Evolutionary conservation across 352 stramenopile species (phyloP).

Genomic region (Peronospora tabacina): DNA sequence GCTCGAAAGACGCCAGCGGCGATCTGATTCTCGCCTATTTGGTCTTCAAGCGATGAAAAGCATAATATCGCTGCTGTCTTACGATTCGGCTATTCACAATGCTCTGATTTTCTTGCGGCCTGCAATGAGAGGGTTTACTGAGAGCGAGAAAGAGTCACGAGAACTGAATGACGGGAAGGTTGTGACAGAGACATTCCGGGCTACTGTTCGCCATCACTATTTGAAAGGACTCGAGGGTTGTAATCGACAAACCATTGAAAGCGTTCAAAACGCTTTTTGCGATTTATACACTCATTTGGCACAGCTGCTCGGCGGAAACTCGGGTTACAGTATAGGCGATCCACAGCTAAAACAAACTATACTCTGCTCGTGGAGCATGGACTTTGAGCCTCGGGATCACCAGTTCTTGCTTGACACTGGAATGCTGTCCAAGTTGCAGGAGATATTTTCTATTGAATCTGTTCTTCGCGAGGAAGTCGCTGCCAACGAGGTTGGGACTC

Average conservation of each 20-base stretch:
- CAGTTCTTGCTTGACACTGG: constrained; percentile 71
- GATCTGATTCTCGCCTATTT: constrained; percentile 69
- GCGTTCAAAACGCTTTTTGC: constrained; percentile 61
- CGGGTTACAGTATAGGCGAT: constrained; percentile 31
- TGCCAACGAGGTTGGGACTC: constrained; percentile 15
- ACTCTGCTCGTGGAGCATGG: constrained; percentile 70
- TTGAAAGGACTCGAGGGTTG: constrained; percentile 82
- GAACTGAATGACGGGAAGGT: constrained; percentile 70
- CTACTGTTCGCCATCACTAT: constrained; percentile 81
- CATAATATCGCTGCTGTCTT: constrained; percentile 62
- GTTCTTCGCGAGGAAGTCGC: constrained; percentile 33
- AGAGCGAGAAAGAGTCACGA: constrained; percentile 76
- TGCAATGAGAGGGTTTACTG: constrained; percentile 76
- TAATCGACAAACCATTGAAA: constrained; percentile 47
- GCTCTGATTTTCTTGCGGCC: constrained; percentile 77
- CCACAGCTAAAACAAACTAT: constrained; percentile 69
- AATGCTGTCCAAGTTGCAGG: constrained; percentile 64
- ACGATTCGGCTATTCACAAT: constrained; percentile 69
- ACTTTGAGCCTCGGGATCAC: constrained; percentile 80
- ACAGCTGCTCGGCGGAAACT: constrained; percentile 37
- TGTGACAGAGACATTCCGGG: constrained; percentile 76
- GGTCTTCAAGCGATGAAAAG: constrained; percentile 77
- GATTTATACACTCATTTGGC: constrained; percentile 68
- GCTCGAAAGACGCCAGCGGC: constrained; percentile 61
- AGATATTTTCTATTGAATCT: constrained; percentile 67